Evolutionary conservation across 2,329 filamentous ascomycete species (phyloP).

Genomic region (Xylariales sp.): DNA sequence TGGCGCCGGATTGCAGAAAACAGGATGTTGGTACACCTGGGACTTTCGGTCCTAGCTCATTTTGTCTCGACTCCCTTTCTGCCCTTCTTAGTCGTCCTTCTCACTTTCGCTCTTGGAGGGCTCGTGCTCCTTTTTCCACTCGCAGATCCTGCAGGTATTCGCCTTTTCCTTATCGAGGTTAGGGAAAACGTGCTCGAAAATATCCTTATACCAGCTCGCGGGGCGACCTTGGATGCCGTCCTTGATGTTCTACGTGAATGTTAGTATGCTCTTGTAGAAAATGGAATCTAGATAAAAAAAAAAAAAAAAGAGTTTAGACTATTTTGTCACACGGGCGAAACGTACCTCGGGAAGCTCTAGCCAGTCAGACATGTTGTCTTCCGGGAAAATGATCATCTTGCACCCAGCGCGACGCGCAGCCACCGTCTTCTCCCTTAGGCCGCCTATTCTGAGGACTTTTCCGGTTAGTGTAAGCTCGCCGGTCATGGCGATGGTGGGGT

Average conservation of each 20-base stretch:
- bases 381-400: constrained; percentile 92
- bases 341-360: constrained; percentile 94
- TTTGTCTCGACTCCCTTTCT: constrained; percentile 31
- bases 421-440: constrained; percentile 95
- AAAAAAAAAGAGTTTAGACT: constrained; percentile 20
- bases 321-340: constrained; percentile 13
- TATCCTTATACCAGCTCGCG: constrained; percentile 92
- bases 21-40: constrained; percentile 28
- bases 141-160: constrained; percentile 76
- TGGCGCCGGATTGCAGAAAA: constrained; percentile 20
- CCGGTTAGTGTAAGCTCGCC: constrained; percentile 96
- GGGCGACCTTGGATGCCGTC: constrained; percentile 91
- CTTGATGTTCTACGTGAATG: constrained; percentile 85
- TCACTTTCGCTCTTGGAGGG: constrained; percentile 54
- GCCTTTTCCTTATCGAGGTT: constrained; percentile 78
- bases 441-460: constrained; percentile 94
- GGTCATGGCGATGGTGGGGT: constrained; percentile 95
- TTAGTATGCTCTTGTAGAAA: constrained; percentile 16
- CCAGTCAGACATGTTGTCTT: constrained; percentile 97
- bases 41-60: constrained; percentile 32
- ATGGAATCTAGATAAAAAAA: not conserved
- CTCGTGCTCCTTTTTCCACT: constrained; percentile 63
- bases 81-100: constrained; percentile 47
- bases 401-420: constrained; percentile 92
- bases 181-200: constrained; percentile 92